Conservation (phyloP, 768 basidiomycete species). For the Boletus pseudo-olivaceus region DNA sequence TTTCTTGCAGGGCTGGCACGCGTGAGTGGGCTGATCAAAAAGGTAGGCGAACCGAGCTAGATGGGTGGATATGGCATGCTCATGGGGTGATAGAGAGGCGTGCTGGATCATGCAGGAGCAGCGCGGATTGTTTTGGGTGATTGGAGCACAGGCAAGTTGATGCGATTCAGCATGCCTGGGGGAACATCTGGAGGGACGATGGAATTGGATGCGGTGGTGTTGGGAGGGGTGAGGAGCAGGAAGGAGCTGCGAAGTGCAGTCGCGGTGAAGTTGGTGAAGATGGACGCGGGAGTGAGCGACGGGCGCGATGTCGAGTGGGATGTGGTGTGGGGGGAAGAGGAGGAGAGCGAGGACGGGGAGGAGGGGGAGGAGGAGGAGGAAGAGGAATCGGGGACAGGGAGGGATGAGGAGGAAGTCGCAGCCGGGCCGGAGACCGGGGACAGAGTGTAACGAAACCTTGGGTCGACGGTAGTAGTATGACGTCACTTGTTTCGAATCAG, state of each 20-base stretch:
- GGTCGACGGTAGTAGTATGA: conserved; percentile 15
- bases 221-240: conserved; percentile 47
- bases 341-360: no score
- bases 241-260: conserved; percentile 63
- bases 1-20: conserved; percentile 81
- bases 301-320: conserved; percentile 40
- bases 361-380: conserved; percentile 38
- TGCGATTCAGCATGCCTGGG: conserved; percentile 65
- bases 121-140: conserved; percentile 79
- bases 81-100: conserved; percentile 53
- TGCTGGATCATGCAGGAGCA: conserved; percentile 67
- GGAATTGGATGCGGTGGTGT: conserved; percentile 45
- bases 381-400: conserved; percentile 22
- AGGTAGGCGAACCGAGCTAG: conserved; percentile 41
- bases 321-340: conserved; percentile 35
- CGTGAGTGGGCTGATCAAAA: conserved; percentile 69
- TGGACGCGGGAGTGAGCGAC: conserved; percentile 40
- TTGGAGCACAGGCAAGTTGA: conserved; percentile 75
- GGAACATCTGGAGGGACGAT: conserved; percentile 9
- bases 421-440: conserved; percentile 34
- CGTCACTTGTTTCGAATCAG: conserved; percentile 20
- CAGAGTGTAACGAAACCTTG: no score
- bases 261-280: conserved; percentile 55
- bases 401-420: conserved; percentile 38
- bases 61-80: conserved; percentile 4